Conservation (phyloP, 208 protist genomes). For the Willaertia magna region DNA sequence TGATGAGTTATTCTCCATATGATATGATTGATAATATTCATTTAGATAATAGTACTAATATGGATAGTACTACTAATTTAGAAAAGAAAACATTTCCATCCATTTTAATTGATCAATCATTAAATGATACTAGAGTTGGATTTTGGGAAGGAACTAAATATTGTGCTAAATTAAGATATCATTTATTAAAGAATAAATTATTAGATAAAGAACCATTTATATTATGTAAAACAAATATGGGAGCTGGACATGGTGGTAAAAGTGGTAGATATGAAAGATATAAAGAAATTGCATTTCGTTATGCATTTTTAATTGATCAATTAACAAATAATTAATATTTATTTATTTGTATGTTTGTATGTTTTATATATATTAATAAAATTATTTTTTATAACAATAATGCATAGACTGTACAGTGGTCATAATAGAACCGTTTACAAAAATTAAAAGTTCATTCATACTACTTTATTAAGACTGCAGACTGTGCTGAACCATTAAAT, state of each 20-base stretch:
- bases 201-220: background rate
- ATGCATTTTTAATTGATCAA: background rate
- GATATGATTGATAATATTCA: slow-evolving; percentile 63
- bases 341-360: no score
- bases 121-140: slow-evolving; percentile 28
- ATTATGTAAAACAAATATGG: slow-evolving; percentile 23
- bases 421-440: no score
- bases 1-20: slow-evolving; percentile 76
- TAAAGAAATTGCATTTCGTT: background rate
- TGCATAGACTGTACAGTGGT: no score
- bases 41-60: background rate
- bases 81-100: slow-evolving; percentile 7
- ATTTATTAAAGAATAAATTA: background rate
- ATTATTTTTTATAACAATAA: no score
- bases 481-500: no score
- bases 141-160: slow-evolving; percentile 39
- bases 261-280: background rate
- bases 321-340: no score
- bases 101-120: slow-evolving; percentile 13
- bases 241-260: slow-evolving; percentile 18
- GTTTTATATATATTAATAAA: no score
- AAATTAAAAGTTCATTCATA: no score
- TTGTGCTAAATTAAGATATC: background rate
- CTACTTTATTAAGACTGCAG: no score
- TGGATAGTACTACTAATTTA: background rate